These are phyloP conservation scores for Kalmusia sp. DNA, from an alignment of 2,329 filamentous ascomycete species.

Conservation along the genomic window DNA sequence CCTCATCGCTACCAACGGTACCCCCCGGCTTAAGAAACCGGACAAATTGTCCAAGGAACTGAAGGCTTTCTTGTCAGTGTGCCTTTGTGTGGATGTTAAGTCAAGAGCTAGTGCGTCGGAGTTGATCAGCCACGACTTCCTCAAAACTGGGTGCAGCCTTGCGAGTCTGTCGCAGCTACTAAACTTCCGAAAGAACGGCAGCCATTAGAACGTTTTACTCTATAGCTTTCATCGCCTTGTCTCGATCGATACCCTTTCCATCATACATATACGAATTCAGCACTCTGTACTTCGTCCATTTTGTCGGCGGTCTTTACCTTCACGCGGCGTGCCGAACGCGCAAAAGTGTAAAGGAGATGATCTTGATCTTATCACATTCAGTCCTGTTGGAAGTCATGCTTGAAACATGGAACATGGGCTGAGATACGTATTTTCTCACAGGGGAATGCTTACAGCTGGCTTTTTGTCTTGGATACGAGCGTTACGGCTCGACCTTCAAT, in stretches of 20 bases:
- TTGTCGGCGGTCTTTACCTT: not conserved
- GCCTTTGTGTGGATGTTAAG: slow-evolving; percentile 95
- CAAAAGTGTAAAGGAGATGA: not conserved
- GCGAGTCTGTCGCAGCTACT: slow-evolving; percentile 85
- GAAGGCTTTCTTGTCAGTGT: slow-evolving; percentile 95
- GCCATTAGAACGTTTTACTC: slow-evolving; percentile 44
- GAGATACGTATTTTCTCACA: not conserved
- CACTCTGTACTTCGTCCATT: not conserved
- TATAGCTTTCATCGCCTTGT: slow-evolving; percentile 19
- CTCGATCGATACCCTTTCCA: slow-evolving; percentile 40
- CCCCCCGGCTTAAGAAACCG: slow-evolving; percentile 94
- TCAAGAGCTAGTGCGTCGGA: slow-evolving; percentile 91
- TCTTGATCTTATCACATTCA: slow-evolving; percentile 2
- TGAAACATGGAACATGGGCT: not conserved
- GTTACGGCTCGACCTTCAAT: not conserved
- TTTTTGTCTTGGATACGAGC: not conserved
- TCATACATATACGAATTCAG: slow-evolving; percentile 13
- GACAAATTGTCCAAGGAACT: slow-evolving; percentile 98
- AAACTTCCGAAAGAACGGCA: slow-evolving; percentile 77
- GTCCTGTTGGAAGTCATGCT: slow-evolving; percentile 2
- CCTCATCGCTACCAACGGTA: slow-evolving; percentile 97
- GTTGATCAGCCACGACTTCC: slow-evolving; percentile 88
- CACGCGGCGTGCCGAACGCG: not conserved
- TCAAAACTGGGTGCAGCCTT: slow-evolving; percentile 88
- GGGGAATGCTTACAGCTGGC: not conserved